These are phyloP conservation scores for Acephala macrosclerotiorum DNA, from an alignment of 2,329 filamentous ascomycete species.

Conservation along the genomic window DNA sequence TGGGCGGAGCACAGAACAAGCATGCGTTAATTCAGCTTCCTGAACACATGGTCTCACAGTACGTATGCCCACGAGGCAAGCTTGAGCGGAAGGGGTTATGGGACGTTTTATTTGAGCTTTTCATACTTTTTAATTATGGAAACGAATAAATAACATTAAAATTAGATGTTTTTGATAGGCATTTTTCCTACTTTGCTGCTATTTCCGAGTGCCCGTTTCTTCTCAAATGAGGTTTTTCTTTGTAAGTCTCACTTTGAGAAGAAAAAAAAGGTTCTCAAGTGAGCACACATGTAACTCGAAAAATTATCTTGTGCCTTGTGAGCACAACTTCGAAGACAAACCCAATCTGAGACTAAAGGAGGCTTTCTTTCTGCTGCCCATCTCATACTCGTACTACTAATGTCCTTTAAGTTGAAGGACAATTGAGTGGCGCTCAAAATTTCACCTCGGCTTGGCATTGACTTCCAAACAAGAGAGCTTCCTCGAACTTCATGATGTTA, in stretches of 20 bases:
- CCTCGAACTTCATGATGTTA: not conserved
- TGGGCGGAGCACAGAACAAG: not conserved
- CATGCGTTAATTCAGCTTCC: not conserved
- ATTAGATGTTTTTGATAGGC: too few relatives aligned
- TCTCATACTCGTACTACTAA: not conserved
- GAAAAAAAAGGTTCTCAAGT: not conserved
- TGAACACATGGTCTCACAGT: not conserved
- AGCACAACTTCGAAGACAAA: not conserved
- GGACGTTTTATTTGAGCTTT: too few relatives aligned
- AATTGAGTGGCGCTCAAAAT: not conserved
- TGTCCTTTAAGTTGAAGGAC: not conserved
- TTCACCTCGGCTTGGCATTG: not conserved
- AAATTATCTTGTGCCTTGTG: not conserved
- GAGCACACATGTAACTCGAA: not conserved
- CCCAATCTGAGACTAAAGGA: not conserved
- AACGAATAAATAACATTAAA: too few relatives aligned
- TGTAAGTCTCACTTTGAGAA: not conserved
- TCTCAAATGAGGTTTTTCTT: not conserved
- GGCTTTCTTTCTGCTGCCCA: too few relatives aligned
- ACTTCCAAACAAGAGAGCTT: not conserved
- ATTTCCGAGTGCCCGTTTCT: not conserved
- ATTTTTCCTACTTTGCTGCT: not conserved
- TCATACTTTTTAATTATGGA: too few relatives aligned
- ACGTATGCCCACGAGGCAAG: not conserved
- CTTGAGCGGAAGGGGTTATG: not conserved